A percentile compares a stretch with the other conserved stretches of the same genome.
Evolutionary conservation across 306 rosid species (phyloP).

Genomic region (Cucurbita moschata): DNA sequence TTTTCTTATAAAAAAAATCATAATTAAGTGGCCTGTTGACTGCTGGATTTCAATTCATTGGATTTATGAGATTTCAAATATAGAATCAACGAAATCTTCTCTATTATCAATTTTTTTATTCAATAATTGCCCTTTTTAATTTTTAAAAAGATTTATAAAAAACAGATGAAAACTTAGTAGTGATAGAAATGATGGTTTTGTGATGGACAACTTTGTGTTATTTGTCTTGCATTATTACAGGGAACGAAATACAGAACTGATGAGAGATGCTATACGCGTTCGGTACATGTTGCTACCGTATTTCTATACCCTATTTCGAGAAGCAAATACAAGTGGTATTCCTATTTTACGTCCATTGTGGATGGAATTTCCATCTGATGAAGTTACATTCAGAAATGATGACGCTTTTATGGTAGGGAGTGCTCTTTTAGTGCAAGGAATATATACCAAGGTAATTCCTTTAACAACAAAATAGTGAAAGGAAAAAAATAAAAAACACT

Average conservation of each 20-base stretch:
- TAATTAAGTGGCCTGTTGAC: neutral
- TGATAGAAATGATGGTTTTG: neutral
- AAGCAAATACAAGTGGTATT: constrained; percentile 71
- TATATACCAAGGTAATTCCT: constrained; percentile 62
- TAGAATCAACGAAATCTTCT: too few species aligned
- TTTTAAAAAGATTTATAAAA: too few species aligned
- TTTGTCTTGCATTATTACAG: constrained; percentile 27
- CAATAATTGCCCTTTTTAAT: too few species aligned
- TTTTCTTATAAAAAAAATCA: too few species aligned
- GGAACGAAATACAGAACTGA: constrained; percentile 57
- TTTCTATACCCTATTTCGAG: constrained; percentile 84
- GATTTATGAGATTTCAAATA: too few species aligned
- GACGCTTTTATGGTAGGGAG: constrained; percentile 94
- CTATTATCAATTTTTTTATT: too few species aligned
- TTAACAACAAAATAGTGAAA: neutral
- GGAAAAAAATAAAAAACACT: neutral
- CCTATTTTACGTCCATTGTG: constrained; percentile 87
- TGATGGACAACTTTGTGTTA: neutral
- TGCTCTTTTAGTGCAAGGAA: constrained; percentile 88
- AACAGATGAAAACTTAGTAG: neutral
- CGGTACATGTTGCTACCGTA: constrained; percentile 84
- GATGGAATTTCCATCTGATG: constrained; percentile 97
- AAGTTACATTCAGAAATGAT: constrained; percentile 77
- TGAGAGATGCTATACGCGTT: constrained; percentile 67
- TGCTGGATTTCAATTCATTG: neutral